A percentile compares a stretch with the other conserved stretches of the same genome.
These are phyloP conservation scores for Aspergillus latus DNA, from an alignment of 2,329 filamentous ascomycete genomes.

Conservation along the genomic window DNA sequence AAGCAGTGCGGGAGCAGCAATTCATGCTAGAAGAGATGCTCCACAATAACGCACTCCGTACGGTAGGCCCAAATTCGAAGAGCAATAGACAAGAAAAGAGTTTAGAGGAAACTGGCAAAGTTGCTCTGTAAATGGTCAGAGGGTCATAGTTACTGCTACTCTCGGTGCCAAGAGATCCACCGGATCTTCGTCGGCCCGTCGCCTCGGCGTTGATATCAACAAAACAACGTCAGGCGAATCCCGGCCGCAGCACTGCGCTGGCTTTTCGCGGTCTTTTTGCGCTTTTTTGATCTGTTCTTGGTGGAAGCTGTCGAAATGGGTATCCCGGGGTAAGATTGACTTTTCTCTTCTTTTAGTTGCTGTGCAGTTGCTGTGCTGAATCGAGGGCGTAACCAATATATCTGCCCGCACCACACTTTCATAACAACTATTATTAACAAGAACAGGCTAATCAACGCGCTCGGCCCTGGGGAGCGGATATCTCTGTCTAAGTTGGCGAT, in stretches of 20 bases:
- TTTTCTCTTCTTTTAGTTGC: not conserved
- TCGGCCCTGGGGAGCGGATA: conserved; percentile 75
- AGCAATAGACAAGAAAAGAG: not conserved
- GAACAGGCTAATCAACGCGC: conserved; percentile 80
- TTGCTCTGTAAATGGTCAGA: too few relatives aligned
- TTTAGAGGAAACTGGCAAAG: not conserved
- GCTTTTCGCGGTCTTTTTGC: conserved; percentile 2
- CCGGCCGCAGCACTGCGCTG: not conserved
- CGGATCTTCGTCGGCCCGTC: conserved; percentile 41
- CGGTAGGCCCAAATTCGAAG: not conserved
- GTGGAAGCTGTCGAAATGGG: conserved; percentile 35
- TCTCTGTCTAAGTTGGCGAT: conserved; percentile 80
- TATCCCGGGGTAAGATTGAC: conserved; percentile 43
- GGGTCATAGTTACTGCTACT: not conserved
- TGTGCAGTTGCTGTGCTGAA: not conserved
- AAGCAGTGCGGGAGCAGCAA: not conserved
- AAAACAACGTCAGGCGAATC: conserved; percentile 18
- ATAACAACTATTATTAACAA: not conserved
- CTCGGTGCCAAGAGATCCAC: conserved; percentile 3
- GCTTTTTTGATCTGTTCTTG: conserved; percentile 6
- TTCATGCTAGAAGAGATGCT: not conserved
- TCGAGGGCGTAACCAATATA: conserved; percentile 9
- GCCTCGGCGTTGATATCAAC: conserved; percentile 29
- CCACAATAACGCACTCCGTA: not conserved
- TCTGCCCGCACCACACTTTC: conserved; percentile 1